Evolutionary conservation across 495 filamentous ascomycete genomes (phyloP), one percentile per base, ranked within the genome.

Genomic region (Hypoxylon lenormandii): DNA sequence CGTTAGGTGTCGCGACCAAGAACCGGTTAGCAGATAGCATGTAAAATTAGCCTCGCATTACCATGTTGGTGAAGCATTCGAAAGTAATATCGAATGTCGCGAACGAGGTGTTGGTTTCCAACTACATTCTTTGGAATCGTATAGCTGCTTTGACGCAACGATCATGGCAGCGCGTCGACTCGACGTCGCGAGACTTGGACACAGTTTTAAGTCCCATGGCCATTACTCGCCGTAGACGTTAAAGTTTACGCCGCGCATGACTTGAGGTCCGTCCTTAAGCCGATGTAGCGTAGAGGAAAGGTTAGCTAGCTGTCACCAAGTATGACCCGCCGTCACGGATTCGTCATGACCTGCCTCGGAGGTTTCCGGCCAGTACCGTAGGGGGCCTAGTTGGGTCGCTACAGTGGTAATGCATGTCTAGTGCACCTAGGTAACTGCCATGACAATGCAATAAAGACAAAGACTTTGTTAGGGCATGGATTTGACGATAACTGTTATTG

Each of bases 221-320:
- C 66, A 69, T 69, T 69, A 69, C 59, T 69, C 66, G 66, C 42
- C 8, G 22, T 37, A 15, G 13, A 1, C 37, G 42, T 26, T 69
- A 42, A 16, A 42, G 38, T 42, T 42, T 3, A 16, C 6, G 38
- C 38, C 12, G 38, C 15, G 38, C 38, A 42, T 5, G 15, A 16
- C 11, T 12, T 12, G 13, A 38, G 37, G 37, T 5, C 30, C 30
- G 30, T 36, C 11, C 30, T 36, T 4, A 36, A 12, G 42, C 19
- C 19, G 22, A 36, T 36, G 22, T 21, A 16, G 38, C 38, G 38
- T 42, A 42, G 12, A 42, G 38, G 3, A 13, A 42, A 13, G 12
- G 12, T 42, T 15, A 3, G 38, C 13, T 15, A 16, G 38, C 4
- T 38, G 38, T 16, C 2, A 42, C n/a, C n/a, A 4, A 5, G 1